Conservation (phyloP, 805 yeast species). For the Kluyveromyces starmeri region DNA sequence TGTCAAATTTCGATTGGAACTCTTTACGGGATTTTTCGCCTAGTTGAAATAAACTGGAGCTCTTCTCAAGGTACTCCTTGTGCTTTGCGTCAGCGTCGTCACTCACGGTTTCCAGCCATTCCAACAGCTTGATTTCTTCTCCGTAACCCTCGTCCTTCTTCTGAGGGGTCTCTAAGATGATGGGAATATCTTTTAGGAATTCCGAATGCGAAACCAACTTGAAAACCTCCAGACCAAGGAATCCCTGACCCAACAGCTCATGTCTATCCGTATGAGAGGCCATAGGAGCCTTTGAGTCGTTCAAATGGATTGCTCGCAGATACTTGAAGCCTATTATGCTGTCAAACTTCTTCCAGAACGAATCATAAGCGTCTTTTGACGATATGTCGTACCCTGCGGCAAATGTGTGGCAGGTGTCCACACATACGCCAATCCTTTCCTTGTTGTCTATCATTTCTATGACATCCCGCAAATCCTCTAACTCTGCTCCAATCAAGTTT, state of each 20-base stretch:
- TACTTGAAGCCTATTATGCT: conserved; percentile 63
- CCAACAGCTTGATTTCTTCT: conserved; percentile 71
- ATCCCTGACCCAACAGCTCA: conserved; percentile 83
- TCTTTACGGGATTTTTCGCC: conserved; percentile 69
- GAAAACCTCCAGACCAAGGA: conserved; percentile 78
- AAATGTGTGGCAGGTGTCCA: conserved; percentile 93
- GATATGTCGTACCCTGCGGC: conserved; percentile 92
- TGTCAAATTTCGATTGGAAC: conserved; percentile 55
- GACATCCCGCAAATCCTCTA: conserved; percentile 68
- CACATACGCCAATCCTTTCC: conserved; percentile 84
- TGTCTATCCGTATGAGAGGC: conserved; percentile 88
- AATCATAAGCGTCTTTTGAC: conserved; percentile 44
- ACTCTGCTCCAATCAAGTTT: conserved; percentile 70
- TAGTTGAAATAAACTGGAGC: conserved; percentile 38
- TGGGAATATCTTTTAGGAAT: conserved; percentile 58
- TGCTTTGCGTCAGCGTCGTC: conserved; percentile 33
- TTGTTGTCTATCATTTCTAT: conserved; percentile 75
- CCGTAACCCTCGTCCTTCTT: conserved; percentile 64
- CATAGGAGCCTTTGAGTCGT: conserved; percentile 91
- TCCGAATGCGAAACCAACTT: conserved; percentile 63
- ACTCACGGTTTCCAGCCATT: conserved; percentile 50
- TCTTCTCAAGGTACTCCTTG: conserved; percentile 42
- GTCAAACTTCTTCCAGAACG: conserved; percentile 75
- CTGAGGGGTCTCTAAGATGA: conserved; percentile 82
- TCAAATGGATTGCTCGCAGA: conserved; percentile 74